These are phyloP conservation scores for Phaeotremella skinneri DNA, from an alignment of 768 basidiomycete genomes.

Conservation along the genomic window DNA sequence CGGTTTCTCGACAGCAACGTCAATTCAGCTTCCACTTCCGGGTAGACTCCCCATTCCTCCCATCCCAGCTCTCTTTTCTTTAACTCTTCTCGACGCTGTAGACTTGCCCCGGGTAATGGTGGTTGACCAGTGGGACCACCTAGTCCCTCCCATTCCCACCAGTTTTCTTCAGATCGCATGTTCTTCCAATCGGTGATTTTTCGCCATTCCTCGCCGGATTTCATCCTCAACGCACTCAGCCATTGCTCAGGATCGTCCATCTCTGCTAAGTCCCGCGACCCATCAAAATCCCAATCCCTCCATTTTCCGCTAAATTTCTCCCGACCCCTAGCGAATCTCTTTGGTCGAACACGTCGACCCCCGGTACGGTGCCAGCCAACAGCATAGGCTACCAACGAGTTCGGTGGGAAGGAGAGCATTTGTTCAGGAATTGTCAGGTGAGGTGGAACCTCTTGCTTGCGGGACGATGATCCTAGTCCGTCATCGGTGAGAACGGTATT, in stretches of 20 bases:
- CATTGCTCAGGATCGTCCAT: slow-evolving; percentile 40
- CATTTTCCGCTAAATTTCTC: slow-evolving; percentile 50
- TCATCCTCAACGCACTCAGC: slow-evolving; percentile 19
- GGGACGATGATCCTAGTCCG: neutral
- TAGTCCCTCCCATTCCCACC: slow-evolving; percentile 38
- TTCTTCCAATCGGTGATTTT: slow-evolving; percentile 40
- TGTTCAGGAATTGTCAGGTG: slow-evolving; percentile 38
- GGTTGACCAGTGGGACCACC: slow-evolving; percentile 35
- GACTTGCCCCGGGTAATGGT: slow-evolving; percentile 27
- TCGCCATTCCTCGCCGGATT: neutral
- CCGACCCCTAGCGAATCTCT: slow-evolving; percentile 35
- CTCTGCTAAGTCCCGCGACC: slow-evolving; percentile 43
- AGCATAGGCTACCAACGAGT: slow-evolving; percentile 33
- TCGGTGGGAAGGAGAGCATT: slow-evolving; percentile 47
- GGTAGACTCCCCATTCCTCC: slow-evolving; percentile 27
- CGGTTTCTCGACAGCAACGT: slow-evolving; percentile 7
- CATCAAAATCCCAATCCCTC: slow-evolving; percentile 46
- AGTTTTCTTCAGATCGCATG: slow-evolving; percentile 20
- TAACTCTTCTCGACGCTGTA: slow-evolving; percentile 20
- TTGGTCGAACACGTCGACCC: slow-evolving; percentile 37
- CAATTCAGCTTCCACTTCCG: slow-evolving; percentile 33
- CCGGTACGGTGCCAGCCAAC: slow-evolving; percentile 49
- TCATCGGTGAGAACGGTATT: slow-evolving; percentile 21
- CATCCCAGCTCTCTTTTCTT: slow-evolving; percentile 18
- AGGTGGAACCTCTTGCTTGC: slow-evolving; percentile 25